Evolutionary conservation across 495 filamentous ascomycete species (phyloP), one percentile per base, ranked within the genome.

Genomic region (Xylaria flabelliformis): DNA sequence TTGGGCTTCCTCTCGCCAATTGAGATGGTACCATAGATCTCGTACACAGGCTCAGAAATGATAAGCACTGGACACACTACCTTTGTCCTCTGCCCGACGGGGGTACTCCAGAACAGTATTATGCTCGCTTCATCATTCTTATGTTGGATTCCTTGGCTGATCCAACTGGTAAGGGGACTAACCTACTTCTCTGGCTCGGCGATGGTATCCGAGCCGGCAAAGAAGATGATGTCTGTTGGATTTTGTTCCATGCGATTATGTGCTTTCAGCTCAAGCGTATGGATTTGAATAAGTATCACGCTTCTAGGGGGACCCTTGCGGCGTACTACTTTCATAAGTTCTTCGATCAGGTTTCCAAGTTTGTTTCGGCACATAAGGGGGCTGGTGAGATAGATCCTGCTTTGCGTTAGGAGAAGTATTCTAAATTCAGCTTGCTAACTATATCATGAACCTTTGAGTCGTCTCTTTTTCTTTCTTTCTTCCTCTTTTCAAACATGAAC

Each of bases 241-340:
- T 79, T 42, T 68, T 77, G 4, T 72, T 72, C 36, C 74, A 77
- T 32, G 67, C 69, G 2, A 64, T 79, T n/a, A 63, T 79, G 74
- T 79, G 72, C n/a, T 53, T 79, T 3, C 77, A 79, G 26, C 69
- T 77, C 19, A 71, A 74, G 34, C 51, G 42, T 24, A 79, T 79
- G 75, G 72, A 50, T 0, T 42, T 51, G 17, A 51, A 55, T 26
- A 72, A 67, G 63, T 0, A 4, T 0, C 10, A 39, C 0, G 53
- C 63, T 4, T 29, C 70, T 1, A 59, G 12, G 8, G 21, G 13
- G 8, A 2, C 21, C 1, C 0, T 61, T 21, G 58, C 8, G 8
- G 32, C 58, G 32, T 21, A 39, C 8, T 61, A 36, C 9, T 61
- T 61, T 2, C 17, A 61, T 12, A 36, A 36, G 1, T 61, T 61